These are phyloP conservation scores for Aspergillus ochraceus DNA, from an alignment of 2,329 filamentous ascomycete genomes.

Conservation along the genomic window DNA sequence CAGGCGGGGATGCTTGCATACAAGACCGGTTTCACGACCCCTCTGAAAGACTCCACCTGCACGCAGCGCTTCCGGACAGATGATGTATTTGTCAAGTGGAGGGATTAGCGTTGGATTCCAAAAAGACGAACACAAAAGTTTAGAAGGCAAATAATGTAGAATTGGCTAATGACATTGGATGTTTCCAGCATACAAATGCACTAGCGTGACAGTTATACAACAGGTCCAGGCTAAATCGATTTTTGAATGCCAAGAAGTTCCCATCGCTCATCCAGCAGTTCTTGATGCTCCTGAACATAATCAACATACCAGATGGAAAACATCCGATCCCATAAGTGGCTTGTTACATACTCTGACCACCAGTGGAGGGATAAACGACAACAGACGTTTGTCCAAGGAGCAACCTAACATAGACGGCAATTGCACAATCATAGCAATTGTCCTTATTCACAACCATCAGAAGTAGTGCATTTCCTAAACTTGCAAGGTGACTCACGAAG, in stretches of 20 bases:
- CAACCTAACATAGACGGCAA: neutral
- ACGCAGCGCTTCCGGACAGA: constrained; percentile 82
- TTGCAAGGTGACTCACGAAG: neutral
- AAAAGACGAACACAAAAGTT: neutral
- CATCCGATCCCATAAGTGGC: neutral
- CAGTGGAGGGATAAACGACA: too few relatives aligned
- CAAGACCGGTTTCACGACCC: constrained; percentile 74
- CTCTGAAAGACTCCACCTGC: constrained; percentile 77
- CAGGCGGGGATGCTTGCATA: constrained; percentile 89
- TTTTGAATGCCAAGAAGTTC: neutral
- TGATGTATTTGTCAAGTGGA: constrained; percentile 77
- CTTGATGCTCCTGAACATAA: neutral
- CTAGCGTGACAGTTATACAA: neutral
- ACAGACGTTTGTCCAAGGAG: too few relatives aligned
- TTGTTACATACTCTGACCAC: neutral
- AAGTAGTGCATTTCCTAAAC: neutral
- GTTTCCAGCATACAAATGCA: neutral
- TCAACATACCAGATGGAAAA: neutral
- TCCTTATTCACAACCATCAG: neutral
- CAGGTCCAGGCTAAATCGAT: neutral
- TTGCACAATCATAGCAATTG: neutral
- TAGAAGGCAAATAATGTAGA: neutral
- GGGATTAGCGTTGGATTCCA: constrained; percentile 51
- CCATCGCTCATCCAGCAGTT: constrained; percentile 4
- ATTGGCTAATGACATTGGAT: neutral